A percentile compares a stretch with the other conserved stretches of the same genome.
These are phyloP conservation scores for Boehmeria nivea DNA, from an alignment of 306 rosid species.

Conservation along the genomic window DNA sequence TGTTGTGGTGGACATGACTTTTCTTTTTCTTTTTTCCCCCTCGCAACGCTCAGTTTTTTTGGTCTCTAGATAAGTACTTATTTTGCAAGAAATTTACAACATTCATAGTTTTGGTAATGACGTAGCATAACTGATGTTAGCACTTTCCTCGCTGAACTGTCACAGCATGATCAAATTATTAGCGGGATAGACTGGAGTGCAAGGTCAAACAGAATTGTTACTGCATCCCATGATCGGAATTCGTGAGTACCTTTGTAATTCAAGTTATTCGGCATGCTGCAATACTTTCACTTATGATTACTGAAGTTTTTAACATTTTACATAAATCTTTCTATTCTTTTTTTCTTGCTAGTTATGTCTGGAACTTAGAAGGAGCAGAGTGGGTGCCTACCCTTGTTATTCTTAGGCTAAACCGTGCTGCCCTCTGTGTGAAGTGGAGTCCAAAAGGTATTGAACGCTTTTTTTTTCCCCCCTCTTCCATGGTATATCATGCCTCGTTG, in stretches of 20 bases:
- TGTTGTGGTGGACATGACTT: too few relatives aligned
- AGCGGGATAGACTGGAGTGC: slow-evolving; percentile 93
- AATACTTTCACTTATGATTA: slow-evolving; percentile 3
- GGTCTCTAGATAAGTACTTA: slow-evolving; percentile 3
- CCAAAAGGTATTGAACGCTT: slow-evolving; percentile 60
- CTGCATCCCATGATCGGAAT: slow-evolving; percentile 94
- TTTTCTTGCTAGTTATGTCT: slow-evolving; percentile 64
- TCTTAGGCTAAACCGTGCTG: slow-evolving; percentile 93
- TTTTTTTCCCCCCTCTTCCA: background rate
- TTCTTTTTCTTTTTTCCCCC: too few relatives aligned
- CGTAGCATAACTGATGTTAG: slow-evolving; percentile 18
- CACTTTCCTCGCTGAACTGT: slow-evolving; percentile 13
- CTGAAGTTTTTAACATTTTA: background rate
- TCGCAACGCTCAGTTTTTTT: background rate
- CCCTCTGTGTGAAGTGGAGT: slow-evolving; percentile 97
- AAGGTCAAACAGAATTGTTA: slow-evolving; percentile 79
- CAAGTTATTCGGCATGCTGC: slow-evolving; percentile 17
- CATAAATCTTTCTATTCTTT: background rate
- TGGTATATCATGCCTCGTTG: background rate
- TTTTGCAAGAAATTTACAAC: background rate
- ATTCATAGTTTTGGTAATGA: slow-evolving; percentile 18
- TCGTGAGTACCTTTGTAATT: slow-evolving; percentile 64
- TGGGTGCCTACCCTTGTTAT: slow-evolving; percentile 96
- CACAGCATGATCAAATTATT: slow-evolving; percentile 91
- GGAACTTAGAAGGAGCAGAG: slow-evolving; percentile 90